These are phyloP conservation scores for Trichomonas tenax DNA, from an alignment of 208 protist species.

Conservation along the genomic window DNA sequence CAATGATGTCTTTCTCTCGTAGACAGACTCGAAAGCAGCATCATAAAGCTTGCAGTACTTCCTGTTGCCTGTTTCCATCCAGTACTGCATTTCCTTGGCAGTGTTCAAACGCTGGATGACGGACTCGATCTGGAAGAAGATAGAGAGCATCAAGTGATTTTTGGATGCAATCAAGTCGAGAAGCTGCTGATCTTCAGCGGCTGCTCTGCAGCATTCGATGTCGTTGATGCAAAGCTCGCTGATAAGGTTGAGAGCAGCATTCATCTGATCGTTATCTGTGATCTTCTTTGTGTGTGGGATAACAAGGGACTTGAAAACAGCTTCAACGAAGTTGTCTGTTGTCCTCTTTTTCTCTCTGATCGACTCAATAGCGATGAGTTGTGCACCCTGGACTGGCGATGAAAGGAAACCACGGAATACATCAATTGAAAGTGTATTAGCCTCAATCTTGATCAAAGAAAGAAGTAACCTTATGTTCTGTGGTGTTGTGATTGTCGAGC, in stretches of 20 bases:
- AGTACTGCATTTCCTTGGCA: neutral
- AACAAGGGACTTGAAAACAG: neutral
- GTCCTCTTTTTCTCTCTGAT: neutral
- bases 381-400: neutral
- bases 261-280: neutral
- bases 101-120: neutral
- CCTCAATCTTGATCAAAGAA: neutral
- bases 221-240: neutral
- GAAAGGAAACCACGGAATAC: neutral
- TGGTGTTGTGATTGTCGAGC: neutral
- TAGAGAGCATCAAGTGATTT: neutral
- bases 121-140: neutral
- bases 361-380: neutral
- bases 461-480: neutral
- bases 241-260: neutral
- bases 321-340: neutral
- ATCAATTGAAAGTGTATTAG: neutral
- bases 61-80: neutral
- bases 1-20: neutral
- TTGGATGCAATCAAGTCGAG: neutral
- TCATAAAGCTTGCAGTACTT: neutral
- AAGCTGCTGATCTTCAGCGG: neutral
- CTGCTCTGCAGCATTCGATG: neutral
- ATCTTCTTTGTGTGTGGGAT: neutral
- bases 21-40: neutral